Conservation (phyloP, 2,329 filamentous ascomycete species). For the Colletotrichum musae region DNA sequence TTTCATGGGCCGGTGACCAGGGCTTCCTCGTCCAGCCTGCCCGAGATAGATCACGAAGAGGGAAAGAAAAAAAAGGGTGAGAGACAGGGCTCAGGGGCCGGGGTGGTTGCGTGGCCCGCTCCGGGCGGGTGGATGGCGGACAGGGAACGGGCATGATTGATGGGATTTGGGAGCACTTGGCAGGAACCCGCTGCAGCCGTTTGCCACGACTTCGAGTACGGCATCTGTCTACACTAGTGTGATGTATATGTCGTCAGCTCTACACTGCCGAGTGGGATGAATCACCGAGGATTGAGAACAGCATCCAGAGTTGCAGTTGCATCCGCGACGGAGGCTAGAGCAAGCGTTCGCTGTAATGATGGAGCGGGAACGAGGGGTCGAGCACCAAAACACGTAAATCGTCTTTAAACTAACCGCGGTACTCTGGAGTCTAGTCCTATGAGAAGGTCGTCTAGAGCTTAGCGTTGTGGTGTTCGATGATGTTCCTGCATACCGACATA, state of each 20-base stretch:
- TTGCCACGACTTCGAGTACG: neutral
- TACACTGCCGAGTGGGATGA: neutral
- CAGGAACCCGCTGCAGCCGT: slow-evolving; percentile 28
- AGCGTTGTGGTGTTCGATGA: neutral
- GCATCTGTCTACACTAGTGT: neutral
- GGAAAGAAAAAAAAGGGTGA: slow-evolving; percentile 18
- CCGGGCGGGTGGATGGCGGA: slow-evolving; percentile 23
- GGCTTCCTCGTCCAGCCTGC: slow-evolving; percentile 22
- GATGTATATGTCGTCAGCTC: neutral
- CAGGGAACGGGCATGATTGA: slow-evolving; percentile 35
- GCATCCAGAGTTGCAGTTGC: slow-evolving; percentile 23
- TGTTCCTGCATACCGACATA: neutral
- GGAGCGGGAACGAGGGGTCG: neutral
- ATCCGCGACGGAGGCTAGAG: neutral
- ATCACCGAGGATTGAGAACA: slow-evolving; percentile 1
- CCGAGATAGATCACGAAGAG: slow-evolving; percentile 29
- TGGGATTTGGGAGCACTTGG: slow-evolving; percentile 32
- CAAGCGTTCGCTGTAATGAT: slow-evolving; percentile 9
- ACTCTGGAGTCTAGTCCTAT: no score
- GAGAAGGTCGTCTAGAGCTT: no score
- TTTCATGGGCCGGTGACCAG: slow-evolving; percentile 27
- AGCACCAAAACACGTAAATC: neutral
- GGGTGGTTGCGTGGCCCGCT: slow-evolving; percentile 19
- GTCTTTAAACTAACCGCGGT: no score
- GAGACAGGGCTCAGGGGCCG: slow-evolving; percentile 21